Evolutionary conservation across 306 rosid species (phyloP).

Genomic region (Pyrus communis): DNA sequence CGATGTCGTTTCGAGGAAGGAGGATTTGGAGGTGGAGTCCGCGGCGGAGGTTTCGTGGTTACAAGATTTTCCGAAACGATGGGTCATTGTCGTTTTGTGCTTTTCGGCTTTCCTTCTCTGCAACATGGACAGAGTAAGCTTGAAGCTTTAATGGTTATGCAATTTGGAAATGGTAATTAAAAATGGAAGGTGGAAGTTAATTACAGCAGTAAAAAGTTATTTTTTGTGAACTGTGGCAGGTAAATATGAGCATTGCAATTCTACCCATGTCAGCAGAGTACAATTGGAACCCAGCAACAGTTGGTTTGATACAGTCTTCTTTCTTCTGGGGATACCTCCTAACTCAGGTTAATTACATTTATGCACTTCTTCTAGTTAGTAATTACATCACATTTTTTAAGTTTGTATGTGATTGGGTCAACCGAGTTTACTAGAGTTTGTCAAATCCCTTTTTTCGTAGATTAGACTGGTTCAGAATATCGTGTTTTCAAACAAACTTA

Average conservation of each 20-base stretch:
- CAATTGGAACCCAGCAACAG: conserved; percentile 83
- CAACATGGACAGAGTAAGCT: conserved; percentile 90
- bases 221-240: conserved; percentile 39
- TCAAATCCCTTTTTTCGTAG: background rate
- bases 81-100: conserved; percentile 89
- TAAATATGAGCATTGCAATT: conserved; percentile 98
- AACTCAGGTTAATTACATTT: conserved; percentile 56
- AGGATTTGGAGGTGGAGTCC: conserved; percentile 23
- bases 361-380: background rate
- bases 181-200: background rate
- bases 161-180: background rate
- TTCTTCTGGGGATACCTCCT: conserved; percentile 99
- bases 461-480: too few species aligned
- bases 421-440: background rate
- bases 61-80: conserved; percentile 75
- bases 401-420: background rate
- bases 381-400: background rate
- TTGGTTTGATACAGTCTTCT: conserved; percentile 93
- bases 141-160: background rate
- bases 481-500: background rate
- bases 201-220: background rate
- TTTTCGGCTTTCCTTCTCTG: conserved; percentile 90
- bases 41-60: conserved; percentile 48
- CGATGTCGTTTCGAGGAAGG: conserved; percentile 12
- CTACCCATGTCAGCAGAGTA: conserved; percentile 98